These are phyloP conservation scores for Carex cristatella DNA, from an alignment of 176 grass and related monocot genomes.

Conservation along the genomic window DNA sequence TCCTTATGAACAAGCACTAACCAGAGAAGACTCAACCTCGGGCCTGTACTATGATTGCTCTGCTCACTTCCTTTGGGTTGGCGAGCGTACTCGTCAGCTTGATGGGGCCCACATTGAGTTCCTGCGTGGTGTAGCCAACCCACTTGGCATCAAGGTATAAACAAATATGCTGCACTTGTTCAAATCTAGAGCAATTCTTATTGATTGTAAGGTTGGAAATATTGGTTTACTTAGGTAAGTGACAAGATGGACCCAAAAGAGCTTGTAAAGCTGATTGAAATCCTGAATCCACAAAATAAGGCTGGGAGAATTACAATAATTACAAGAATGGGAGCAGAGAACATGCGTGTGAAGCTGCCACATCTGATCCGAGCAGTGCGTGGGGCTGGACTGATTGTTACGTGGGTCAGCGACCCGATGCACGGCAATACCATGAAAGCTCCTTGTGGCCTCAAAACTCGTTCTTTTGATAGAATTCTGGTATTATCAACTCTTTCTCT, in stretches of 20 bases:
- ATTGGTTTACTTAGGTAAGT: constrained; percentile 28
- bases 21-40: constrained; percentile 79
- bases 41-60: constrained; percentile 81
- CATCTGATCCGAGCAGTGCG: constrained; percentile 80
- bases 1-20: constrained; percentile 77
- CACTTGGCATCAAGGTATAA: constrained; percentile 83
- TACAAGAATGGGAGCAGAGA: constrained; percentile 86
- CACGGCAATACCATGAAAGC: constrained; percentile 97
- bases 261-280: constrained; percentile 85
- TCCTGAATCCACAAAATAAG: constrained; percentile 73
- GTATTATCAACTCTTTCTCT: constrained; percentile 32
- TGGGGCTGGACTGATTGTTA: constrained; percentile 78
- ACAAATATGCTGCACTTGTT: background rate
- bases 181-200: background rate
- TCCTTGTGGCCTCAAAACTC: constrained; percentile 87
- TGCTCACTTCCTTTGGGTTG: constrained; percentile 87
- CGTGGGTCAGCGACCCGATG: constrained; percentile 95
- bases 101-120: constrained; percentile 90
- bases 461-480: constrained; percentile 78
- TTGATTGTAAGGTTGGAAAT: background rate
- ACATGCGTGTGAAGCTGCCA: constrained; percentile 90
- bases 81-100: constrained; percentile 87
- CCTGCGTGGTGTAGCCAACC: constrained; percentile 76
- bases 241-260: constrained; percentile 91
- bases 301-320: constrained; percentile 85